Evolutionary conservation across 305 asterid genomes (phyloP).

Genomic region (Fraxinus ornus): DNA sequence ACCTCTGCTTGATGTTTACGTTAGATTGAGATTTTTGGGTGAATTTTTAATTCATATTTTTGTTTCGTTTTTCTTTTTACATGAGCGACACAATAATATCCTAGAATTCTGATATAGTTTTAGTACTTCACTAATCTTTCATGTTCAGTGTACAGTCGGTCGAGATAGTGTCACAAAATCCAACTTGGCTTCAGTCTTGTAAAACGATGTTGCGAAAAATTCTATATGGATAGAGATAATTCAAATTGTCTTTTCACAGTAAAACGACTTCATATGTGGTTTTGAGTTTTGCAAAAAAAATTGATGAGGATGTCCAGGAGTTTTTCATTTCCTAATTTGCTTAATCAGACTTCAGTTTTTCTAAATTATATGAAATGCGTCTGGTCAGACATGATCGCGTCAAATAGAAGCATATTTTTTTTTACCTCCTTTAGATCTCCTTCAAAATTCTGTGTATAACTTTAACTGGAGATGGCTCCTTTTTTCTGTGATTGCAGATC

Average conservation of each 20-base stretch:
- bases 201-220: neutral
- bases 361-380: neutral
- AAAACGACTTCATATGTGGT: neutral
- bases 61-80: too few relatives aligned
- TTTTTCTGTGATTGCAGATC: conserved; percentile 44
- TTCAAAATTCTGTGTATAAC: neutral
- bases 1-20: too few relatives aligned
- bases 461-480: neutral
- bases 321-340: neutral
- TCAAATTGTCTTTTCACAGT: neutral
- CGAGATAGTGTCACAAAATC: neutral
- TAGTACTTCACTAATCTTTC: too few relatives aligned
- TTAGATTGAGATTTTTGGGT: too few relatives aligned
- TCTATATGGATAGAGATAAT: neutral
- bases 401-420: neutral
- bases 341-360: neutral
- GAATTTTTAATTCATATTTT: too few relatives aligned
- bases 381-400: neutral
- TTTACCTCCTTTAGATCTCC: neutral
- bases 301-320: too few relatives aligned
- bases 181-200: neutral
- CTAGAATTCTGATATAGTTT: too few relatives aligned
- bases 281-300: neutral
- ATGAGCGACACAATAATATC: too few relatives aligned
- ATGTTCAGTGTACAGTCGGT: neutral